Base-by-base conservation (phyloP, 1,284 basidiomycete genomes). In the Xanthoconium separans region DNA sequence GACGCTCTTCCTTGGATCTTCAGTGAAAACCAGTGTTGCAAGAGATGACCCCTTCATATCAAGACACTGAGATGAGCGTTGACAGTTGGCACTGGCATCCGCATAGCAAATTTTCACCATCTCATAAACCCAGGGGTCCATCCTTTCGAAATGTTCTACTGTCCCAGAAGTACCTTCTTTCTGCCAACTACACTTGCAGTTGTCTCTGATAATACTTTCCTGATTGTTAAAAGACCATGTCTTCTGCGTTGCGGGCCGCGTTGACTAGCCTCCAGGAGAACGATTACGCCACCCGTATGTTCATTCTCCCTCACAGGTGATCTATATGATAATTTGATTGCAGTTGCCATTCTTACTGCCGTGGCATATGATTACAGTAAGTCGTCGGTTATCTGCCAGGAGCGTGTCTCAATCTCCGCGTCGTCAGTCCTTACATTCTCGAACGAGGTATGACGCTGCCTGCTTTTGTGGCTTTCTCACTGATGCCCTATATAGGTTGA, bases 321-420 rank as follows among this genome's bases (percentile, higher is more conserved):
- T 16, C 15, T n/a, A n/a, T n/a, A 9, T 36, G 15, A 36, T 6
- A n/a, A n/a, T 16, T 36, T 16, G n/a, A 36, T 36, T 10, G 16
- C 34, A 36, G 34, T 36, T 7, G 16, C 34, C 9, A 36, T 36
- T n/a, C 34, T 36, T n/a, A 36, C 34, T 27, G 45, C 43, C 10
- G 33, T 56, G 6, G 54, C 16, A 33, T 56, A 56, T 31, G 55
- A 56, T 50, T 50, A 50, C 18, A 9, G 54, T 55, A 27, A 50
- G 40, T 12, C 5, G 22, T 20, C 4, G 6, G 22, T 33, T 20
- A 18, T 20, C 2, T 36, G 9, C 9, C 3, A 20, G 11, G 15
- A 22, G 4, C 11, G 29, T 20, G 16, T 20, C 20, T 7, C 5
- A 18, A 47, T 10, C 15, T 24, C 6, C 18, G 16, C 11, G 16